phyloP scores from a whole-genome alignment of 2,329 filamentous ascomycete genomes.

The Trichoderma sp. region DNA sequence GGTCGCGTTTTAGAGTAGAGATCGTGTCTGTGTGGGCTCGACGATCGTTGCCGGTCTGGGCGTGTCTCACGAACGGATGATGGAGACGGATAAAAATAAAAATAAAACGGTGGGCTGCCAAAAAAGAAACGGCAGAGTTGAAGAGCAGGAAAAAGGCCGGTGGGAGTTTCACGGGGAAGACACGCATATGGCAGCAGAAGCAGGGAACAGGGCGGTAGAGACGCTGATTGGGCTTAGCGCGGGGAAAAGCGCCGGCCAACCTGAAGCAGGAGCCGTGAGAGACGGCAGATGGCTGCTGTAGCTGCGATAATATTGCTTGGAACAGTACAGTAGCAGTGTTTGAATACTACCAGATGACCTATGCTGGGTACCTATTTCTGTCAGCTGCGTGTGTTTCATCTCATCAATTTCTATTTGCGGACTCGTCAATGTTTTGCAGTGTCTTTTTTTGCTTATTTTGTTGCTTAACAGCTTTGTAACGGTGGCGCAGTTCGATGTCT shows the following conservation, averaged over 20 bases:
- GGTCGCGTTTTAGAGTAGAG: neutral
- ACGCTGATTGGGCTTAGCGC: constrained; percentile 5
- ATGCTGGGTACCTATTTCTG: neutral
- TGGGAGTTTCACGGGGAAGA: constrained; percentile 1
- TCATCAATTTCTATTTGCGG: neutral
- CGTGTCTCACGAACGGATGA: constrained; percentile 1
- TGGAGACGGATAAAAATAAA: neutral
- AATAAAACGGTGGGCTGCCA: neutral
- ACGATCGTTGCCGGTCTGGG: neutral
- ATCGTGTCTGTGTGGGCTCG: constrained; percentile 12
- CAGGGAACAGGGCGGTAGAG: constrained; percentile 9
- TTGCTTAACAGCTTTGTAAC: neutral
- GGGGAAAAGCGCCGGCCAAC: constrained; percentile 16
- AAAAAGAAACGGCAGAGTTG: neutral
- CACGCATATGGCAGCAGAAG: neutral
- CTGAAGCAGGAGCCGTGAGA: constrained; percentile 21
- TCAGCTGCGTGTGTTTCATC: neutral
- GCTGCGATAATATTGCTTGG: neutral
- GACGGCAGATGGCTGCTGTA: neutral
- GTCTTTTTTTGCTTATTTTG: neutral
- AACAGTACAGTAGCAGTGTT: neutral
- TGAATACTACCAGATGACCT: no score
- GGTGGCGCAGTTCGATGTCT: neutral
- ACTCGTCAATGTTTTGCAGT: neutral
- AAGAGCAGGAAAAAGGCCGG: neutral